Conservation (phyloP, 2,329 filamentous ascomycete genomes). For the Lachnellula occidentalis region DNA sequence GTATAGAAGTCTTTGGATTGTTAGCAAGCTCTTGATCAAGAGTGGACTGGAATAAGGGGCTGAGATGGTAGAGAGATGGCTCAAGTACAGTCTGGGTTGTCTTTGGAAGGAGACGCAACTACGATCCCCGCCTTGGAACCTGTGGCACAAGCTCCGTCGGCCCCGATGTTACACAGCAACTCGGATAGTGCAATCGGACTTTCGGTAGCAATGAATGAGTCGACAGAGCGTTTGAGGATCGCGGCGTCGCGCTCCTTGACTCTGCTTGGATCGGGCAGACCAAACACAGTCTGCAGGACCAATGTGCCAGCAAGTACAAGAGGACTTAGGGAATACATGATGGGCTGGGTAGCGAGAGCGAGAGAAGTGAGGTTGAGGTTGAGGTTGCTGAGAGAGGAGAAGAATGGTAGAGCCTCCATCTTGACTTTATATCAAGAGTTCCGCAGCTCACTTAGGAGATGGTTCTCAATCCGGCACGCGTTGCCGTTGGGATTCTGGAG, state of each 20-base stretch:
- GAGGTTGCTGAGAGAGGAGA: slow-evolving; percentile 20
- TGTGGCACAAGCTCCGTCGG: slow-evolving; percentile 43
- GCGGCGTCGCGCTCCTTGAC: slow-evolving; percentile 31
- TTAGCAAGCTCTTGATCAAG: neutral
- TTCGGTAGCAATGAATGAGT: slow-evolving; percentile 48
- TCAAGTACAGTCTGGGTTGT: slow-evolving; percentile 49
- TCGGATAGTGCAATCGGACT: slow-evolving; percentile 45
- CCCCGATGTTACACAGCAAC: slow-evolving; percentile 55
- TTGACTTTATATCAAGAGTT: slow-evolving; percentile 21
- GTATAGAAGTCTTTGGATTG: slow-evolving; percentile 61
- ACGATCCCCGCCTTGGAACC: slow-evolving; percentile 47
- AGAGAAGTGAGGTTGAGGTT: slow-evolving; percentile 18
- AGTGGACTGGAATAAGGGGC: neutral
- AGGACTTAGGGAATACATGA: slow-evolving; percentile 48
- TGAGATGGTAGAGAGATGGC: neutral
- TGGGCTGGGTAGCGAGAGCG: slow-evolving; percentile 26
- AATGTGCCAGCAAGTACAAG: slow-evolving; percentile 46
- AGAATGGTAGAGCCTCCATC: slow-evolving; percentile 18
- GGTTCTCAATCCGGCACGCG: neutral
- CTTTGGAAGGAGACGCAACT: slow-evolving; percentile 50
- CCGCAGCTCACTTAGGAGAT: neutral
- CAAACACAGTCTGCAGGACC: slow-evolving; percentile 47
- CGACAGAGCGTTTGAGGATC: slow-evolving; percentile 43
- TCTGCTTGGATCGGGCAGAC: slow-evolving; percentile 36
- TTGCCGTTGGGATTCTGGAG: neutral